Evolutionary conservation across 768 basidiomycete species (phyloP), one percentile per base, ranked within the genome.

Genomic region (Tylopilus cervinicoccineus): DNA sequence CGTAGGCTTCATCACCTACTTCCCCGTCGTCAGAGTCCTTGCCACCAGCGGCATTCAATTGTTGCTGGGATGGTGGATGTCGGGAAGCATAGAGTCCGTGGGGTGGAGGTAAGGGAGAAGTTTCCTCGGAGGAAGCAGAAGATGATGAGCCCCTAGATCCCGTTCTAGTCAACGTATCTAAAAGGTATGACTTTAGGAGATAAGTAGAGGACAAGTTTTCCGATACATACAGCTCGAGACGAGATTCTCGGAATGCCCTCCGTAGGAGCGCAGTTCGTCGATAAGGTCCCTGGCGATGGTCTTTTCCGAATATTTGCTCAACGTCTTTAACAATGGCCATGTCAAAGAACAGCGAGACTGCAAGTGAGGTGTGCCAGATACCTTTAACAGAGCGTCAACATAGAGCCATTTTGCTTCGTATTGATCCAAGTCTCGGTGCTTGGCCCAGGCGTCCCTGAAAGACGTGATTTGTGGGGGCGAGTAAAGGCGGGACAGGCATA

Each of bases 361-460:
- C 14, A 44, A 46, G 31, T 19, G 16, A 23, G 16, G 9, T 19
- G 32, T 37, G 37, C 12, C 13, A 69, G 24, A 53, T 62, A 87
- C 93, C 76, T 88, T 89, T 33, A 94, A 66, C 37, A 97, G 66
- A 10, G 90, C 86, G 46, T 92, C 88, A 3, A 95, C 91, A 69
- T 97, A 97, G 16, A 85, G 66, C 78, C 84, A 84, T 69, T 92
- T 94, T 3, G 94, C 93, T 60, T 94, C 88, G 45, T 77, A 77
- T 20, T 78, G 63, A 53, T 85, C 81, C 33, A 93, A 63, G 54
- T 93, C 91, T 56, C 83, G 86, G 63, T 94, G 91, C 64, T 93
- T 95, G 39, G 87, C 85, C 94, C 94, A 97, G 37, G 89, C 89
- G 71, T 94, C 93, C 91, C 92, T 93, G 38, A 22, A 29, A 19